Evolutionary conservation across 2,329 filamentous ascomycete genomes (phyloP).

Genomic region (Pyricularia sp.): DNA sequence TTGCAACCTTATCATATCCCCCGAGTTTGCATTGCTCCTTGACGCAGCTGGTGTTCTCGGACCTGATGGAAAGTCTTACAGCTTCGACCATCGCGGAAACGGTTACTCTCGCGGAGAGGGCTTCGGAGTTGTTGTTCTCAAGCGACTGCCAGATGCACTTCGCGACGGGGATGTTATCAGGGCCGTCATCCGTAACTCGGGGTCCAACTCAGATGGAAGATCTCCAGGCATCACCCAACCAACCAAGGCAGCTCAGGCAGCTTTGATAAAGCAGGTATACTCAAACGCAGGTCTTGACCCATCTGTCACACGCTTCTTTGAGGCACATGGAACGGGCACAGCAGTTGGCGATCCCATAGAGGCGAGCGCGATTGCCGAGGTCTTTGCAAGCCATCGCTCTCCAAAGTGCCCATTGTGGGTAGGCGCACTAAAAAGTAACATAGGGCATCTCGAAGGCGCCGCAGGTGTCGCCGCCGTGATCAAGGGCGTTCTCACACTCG

Average conservation of each 20-base stretch:
- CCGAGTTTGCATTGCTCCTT: constrained; percentile 10
- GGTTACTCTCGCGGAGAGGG: constrained; percentile 47
- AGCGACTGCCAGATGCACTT: constrained; percentile 36
- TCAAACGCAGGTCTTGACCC: constrained; percentile 18
- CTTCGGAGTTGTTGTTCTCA: constrained; percentile 39
- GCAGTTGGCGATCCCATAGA: constrained; percentile 19
- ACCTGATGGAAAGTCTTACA: constrained; percentile 13
- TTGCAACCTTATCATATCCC: constrained; percentile 14
- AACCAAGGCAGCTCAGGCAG: constrained; percentile 21
- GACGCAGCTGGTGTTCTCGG: constrained; percentile 10
- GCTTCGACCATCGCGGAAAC: constrained; percentile 30
- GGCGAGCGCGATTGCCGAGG: constrained; percentile 10
- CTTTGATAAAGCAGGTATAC: constrained; percentile 22
- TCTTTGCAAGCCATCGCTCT: constrained; percentile 8
- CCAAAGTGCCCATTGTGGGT: constrained; percentile 10
- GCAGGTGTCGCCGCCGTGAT: constrained; percentile 16
- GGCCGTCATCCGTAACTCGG: constrained; percentile 25
- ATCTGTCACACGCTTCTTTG: constrained; percentile 18
- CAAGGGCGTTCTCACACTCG: constrained; percentile 14
- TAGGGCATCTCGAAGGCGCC: constrained; percentile 16
- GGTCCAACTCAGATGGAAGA: constrained; percentile 20
- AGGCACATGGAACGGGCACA: constrained; percentile 30
- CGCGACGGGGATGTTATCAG: constrained; percentile 27
- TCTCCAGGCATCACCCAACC: constrained; percentile 21
- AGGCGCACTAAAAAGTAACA: constrained; percentile 18